Evolutionary conservation across 2,329 filamentous ascomycete genomes (phyloP).

Genomic region (Fusarium sp.): DNA sequence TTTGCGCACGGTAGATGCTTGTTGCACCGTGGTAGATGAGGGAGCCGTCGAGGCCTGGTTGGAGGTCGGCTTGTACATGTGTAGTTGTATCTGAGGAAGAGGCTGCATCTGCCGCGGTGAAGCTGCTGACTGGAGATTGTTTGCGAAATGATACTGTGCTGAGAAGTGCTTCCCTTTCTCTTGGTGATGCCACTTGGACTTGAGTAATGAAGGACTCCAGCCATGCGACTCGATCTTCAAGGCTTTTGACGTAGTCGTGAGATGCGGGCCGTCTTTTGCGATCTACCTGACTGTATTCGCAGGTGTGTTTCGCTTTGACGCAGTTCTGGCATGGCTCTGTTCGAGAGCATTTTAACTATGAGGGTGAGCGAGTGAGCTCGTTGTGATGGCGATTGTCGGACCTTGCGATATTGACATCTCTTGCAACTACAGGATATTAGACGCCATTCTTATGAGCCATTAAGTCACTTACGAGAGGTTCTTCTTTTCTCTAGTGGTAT

Average conservation of each 20-base stretch:
- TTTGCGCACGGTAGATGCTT: constrained; percentile 42
- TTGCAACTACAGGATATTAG: constrained; percentile 6
- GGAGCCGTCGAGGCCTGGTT: constrained; percentile 22
- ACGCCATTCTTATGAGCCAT: neutral
- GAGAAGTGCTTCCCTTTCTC: constrained; percentile 11
- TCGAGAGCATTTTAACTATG: constrained; percentile 20
- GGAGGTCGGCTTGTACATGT: constrained; percentile 2
- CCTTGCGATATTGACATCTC: constrained; percentile 24
- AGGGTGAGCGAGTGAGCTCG: neutral
- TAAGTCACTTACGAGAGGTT: constrained; percentile 1
- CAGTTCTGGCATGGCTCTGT: constrained; percentile 25
- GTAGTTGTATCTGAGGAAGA: neutral
- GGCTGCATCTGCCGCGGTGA: neutral
- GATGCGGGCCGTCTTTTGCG: constrained; percentile 25
- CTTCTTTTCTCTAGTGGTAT: neutral
- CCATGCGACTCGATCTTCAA: constrained; percentile 37
- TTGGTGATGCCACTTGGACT: constrained; percentile 12
- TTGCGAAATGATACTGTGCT: constrained; percentile 8
- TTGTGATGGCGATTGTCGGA: neutral
- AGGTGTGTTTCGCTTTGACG: constrained; percentile 2
- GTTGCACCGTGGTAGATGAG: constrained; percentile 38
- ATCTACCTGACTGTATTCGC: constrained; percentile 21
- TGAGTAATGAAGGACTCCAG: constrained; percentile 28
- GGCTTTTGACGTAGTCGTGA: constrained; percentile 36
- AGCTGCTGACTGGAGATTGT: neutral